Percentiles rank a stretch among this genome's conserved stretches.
Conservation (phyloP, 1,284 basidiomycete genomes). For the Schizophyllum commune region DNA sequence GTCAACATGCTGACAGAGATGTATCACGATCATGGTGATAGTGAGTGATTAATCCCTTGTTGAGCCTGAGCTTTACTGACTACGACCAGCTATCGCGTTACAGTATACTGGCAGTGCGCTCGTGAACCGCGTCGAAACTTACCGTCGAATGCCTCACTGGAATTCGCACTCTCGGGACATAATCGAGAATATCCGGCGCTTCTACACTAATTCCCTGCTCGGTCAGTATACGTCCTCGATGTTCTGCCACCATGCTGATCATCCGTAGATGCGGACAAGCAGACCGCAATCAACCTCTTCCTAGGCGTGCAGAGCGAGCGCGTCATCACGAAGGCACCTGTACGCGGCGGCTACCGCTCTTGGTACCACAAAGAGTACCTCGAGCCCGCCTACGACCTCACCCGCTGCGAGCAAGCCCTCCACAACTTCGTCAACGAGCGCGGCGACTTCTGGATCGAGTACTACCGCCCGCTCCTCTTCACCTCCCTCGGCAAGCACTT, state of each 20-base stretch:
- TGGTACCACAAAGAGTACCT: conserved; percentile 79
- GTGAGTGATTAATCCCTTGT: conserved; percentile 33
- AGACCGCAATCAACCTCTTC: conserved; percentile 95
- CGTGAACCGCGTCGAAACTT: conserved; percentile 96
- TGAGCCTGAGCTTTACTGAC: background rate
- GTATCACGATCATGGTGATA: conserved; percentile 97
- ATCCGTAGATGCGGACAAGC: conserved; percentile 95
- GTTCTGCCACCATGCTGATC: too few relatives aligned
- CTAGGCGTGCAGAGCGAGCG: conserved; percentile 73
- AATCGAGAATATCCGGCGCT: conserved; percentile 92
- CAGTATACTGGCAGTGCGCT: conserved; percentile 97
- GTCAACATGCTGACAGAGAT: conserved; percentile 98
- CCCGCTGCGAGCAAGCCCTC: conserved; percentile 49
- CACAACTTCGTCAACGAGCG: conserved; percentile 48
- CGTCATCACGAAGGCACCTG: conserved; percentile 35
- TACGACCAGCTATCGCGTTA: conserved; percentile 72
- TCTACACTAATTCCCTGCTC: conserved; percentile 92
- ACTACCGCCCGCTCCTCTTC: conserved; percentile 82
- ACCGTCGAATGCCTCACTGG: conserved; percentile 94
- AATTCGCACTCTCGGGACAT: conserved; percentile 97
- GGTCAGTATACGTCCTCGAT: conserved; percentile 35
- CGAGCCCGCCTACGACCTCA: conserved; percentile 48
- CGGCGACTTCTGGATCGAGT: conserved; percentile 83
- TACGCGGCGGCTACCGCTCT: conserved; percentile 63
- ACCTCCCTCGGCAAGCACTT: conserved; percentile 80